A percentile compares a stretch with the other conserved stretches of the same genome.
These are phyloP conservation scores for Gossypium longicalyx DNA, from an alignment of 345 rosid species.

Conservation along the genomic window DNA sequence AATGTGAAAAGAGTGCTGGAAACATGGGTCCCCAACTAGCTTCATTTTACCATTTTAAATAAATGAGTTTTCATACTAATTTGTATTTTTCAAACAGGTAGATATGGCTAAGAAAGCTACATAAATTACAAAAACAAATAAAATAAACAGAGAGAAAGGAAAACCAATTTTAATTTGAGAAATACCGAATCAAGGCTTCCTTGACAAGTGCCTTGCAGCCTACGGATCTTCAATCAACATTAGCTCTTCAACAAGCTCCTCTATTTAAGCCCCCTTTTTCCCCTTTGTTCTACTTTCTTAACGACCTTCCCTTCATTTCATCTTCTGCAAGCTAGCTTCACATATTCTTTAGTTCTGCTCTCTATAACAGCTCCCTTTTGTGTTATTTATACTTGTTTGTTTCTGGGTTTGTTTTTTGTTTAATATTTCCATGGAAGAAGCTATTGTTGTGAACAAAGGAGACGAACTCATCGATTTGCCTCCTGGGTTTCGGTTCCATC, in stretches of 20 bases:
- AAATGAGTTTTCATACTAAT: conserved; percentile 1
- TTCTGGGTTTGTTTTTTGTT: conserved; percentile 19
- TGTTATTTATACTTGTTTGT: neutral
- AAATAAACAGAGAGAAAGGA: neutral
- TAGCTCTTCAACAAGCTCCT: conserved; percentile 29
- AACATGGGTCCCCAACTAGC: conserved; percentile 22
- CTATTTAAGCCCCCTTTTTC: conserved; percentile 49
- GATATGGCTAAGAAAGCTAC: conserved; percentile 27
- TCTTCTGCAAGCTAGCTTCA: conserved; percentile 15
- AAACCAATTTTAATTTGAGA: neutral
- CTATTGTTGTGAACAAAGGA: conserved; percentile 51
- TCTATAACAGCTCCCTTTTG: neutral
- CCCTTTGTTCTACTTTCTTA: conserved; percentile 48
- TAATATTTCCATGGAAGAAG: conserved; percentile 42
- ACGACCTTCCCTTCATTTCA: conserved; percentile 31
- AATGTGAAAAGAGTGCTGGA: conserved; percentile 15
- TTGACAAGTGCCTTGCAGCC: conserved; percentile 52
- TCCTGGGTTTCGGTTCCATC: conserved; percentile 89
- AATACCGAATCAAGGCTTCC: conserved; percentile 38
- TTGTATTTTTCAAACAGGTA: conserved; percentile 35
- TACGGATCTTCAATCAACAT: conserved; percentile 53
- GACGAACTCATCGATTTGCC: conserved; percentile 62
- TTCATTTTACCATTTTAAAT: conserved; percentile 14
- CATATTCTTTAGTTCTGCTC: conserved; percentile 8
- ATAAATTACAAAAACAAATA: neutral